Percentiles rank a stretch among this genome's conserved stretches.
Conservation (phyloP, 2,329 filamentous ascomycete species). For the Fusarium vanettenii region DNA sequence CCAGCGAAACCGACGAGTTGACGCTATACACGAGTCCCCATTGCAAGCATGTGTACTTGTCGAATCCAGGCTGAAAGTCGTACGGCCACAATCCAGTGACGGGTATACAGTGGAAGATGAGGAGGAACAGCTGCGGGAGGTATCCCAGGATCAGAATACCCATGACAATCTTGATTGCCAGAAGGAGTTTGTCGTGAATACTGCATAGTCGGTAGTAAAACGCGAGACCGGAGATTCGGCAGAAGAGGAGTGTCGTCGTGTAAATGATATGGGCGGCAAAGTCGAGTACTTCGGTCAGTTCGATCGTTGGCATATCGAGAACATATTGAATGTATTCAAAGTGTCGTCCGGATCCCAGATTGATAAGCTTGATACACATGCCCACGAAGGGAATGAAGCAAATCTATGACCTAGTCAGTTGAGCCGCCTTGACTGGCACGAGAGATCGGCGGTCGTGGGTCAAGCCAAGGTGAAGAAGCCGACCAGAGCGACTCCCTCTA, state of each 20-base stretch:
- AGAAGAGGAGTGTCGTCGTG: slow-evolving; percentile 60
- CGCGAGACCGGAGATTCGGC: slow-evolving; percentile 63
- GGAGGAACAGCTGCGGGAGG: slow-evolving; percentile 60
- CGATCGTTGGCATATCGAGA: slow-evolving; percentile 53
- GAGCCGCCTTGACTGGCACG: neutral
- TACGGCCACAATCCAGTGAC: slow-evolving; percentile 65
- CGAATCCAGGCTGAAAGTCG: slow-evolving; percentile 55
- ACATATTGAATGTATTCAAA: slow-evolving; percentile 60
- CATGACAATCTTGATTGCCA: slow-evolving; percentile 51
- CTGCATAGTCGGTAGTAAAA: slow-evolving; percentile 62
- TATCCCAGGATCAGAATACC: slow-evolving; percentile 55
- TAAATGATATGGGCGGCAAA: slow-evolving; percentile 64
- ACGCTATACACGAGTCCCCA: slow-evolving; percentile 65
- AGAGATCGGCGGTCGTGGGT: slow-evolving; percentile 14
- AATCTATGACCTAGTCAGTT: slow-evolving; percentile 37
- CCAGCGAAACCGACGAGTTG: slow-evolving; percentile 60
- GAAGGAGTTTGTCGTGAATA: slow-evolving; percentile 49
- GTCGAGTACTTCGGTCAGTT: slow-evolving; percentile 59
- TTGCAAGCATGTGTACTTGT: slow-evolving; percentile 57
- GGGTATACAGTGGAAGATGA: slow-evolving; percentile 63
- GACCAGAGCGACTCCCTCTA: neutral
- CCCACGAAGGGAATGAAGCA: slow-evolving; percentile 56
- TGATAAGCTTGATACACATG: slow-evolving; percentile 57
- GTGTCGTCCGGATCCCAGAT: slow-evolving; percentile 60
- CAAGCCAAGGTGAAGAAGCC: neutral